Percentiles rank a stretch among this genome's conserved stretches.
These are phyloP conservation scores for Straminergon stramineum DNA, from an alignment of 225 moss, liverwort and hornwort genomes.

Conservation along the genomic window DNA sequence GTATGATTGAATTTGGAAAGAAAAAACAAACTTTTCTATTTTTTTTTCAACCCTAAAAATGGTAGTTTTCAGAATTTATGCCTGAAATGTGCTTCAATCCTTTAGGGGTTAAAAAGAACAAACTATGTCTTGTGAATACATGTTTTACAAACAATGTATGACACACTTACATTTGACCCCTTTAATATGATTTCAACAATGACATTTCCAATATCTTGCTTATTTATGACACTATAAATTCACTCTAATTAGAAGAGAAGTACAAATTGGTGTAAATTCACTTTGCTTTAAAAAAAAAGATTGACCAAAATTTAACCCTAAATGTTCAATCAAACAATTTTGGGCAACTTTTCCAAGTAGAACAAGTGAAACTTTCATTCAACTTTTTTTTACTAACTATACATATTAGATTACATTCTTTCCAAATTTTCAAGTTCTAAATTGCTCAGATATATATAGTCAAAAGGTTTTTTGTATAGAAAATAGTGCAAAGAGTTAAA, in stretches of 20 bases:
- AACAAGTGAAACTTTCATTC: neutral
- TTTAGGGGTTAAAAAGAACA: neutral
- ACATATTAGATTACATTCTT: neutral
- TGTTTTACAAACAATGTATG: neutral
- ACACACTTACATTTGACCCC: neutral
- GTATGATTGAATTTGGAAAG: no score
- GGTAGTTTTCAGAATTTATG: no score
- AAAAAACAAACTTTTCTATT: no score
- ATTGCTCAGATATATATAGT: neutral
- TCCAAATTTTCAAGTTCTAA: neutral
- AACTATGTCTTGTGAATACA: neutral
- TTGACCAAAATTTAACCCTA: neutral
- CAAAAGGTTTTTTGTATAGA: neutral
- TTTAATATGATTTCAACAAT: neutral
- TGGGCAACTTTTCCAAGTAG: neutral
- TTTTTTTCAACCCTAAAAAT: no score
- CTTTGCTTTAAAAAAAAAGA: neutral
- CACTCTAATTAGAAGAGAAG: neutral
- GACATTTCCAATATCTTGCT: neutral
- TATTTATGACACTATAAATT: neutral
- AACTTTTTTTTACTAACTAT: neutral
- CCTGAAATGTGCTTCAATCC: fast-evolving
- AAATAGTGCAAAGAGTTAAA: neutral
- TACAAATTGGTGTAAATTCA: neutral
- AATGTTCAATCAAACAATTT: neutral